phyloP scores from a whole-genome alignment of 176 grass and related monocot species.

The Metroxylon sagu region DNA sequence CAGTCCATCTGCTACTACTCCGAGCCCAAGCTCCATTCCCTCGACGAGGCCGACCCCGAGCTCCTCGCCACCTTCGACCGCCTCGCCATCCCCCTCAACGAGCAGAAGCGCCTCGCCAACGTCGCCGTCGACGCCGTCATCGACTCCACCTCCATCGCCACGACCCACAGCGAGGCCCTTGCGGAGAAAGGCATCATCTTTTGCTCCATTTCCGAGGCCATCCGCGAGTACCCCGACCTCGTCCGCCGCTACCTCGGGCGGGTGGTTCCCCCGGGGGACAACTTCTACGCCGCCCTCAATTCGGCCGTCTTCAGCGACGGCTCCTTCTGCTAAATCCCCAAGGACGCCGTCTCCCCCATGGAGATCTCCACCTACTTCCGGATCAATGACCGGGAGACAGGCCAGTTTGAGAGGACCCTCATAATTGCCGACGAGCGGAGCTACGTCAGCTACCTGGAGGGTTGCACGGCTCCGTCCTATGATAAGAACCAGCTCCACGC shows the following conservation, averaged over 20 bases:
- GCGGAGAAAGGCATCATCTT: conserved; percentile 87
- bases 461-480: conserved; percentile 75
- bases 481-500: conserved; percentile 90
- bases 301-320: conserved; percentile 89
- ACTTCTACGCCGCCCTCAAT: conserved; percentile 95
- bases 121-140: conserved; percentile 94
- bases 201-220: conserved; percentile 93
- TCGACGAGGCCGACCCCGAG: conserved; percentile 79
- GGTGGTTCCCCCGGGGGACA: conserved; percentile 61
- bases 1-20: conserved; percentile 94
- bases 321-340: conserved; percentile 96
- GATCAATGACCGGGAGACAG: conserved; percentile 81
- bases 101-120: conserved; percentile 94
- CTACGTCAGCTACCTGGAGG: conserved; percentile 88
- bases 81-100: conserved; percentile 76
- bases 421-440: conserved; percentile 79
- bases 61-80: conserved; percentile 75
- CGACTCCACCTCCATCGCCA: conserved; percentile 88
- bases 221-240: conserved; percentile 83
- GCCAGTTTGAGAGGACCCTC: conserved; percentile 88
- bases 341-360: conserved; percentile 87
- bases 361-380: conserved; percentile 95
- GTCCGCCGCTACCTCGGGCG: conserved; percentile 57
- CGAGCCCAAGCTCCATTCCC: conserved; percentile 75
- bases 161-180: conserved; percentile 67